Evolutionary conservation across 371 early-diverging fungal genomes (phyloP), one percentile per base, ranked within the genome.

Genomic region (Syncephalastrum monosporum): DNA sequence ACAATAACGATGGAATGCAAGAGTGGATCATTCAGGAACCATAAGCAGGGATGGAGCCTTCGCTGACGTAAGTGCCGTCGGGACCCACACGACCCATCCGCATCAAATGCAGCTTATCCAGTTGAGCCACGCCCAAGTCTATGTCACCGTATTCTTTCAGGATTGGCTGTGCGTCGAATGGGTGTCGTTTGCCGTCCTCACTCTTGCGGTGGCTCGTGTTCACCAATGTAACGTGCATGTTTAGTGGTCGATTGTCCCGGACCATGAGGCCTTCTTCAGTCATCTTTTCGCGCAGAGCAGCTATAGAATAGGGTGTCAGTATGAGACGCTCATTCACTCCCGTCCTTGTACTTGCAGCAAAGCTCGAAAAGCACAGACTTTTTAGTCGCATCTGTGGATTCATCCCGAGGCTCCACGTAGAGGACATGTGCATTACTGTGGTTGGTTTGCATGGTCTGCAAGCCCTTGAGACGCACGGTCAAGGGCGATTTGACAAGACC

Each of bases 21-120:
- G 2, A 21, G 21, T 21, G 21, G 21, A 21, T 2, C 21, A 21
- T 21, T 21, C 21, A 33, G 38, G 38, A 8, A 33, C 38, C 8
- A 10, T 33, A 33, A 10, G 38, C 38, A 19, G 54, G n/a, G 41
- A 67, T 69, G 21, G 63, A 65, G 14, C 70, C 74, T 57, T 69
- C 64, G 50, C 70, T 74, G 6, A 63, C 38, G 47, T 74, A 74
- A 21, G 72, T 71, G 4, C 50, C 50, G 5, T 57, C 66, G 14
- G 63, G 61, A 1, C 65, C 64, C 15, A 50, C 56, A 8, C 55
- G 50, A 12, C 70, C 70, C 70, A 74, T 69, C 42, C 67, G 61
- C 74, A 74, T 74, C 21, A 74, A 41, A 55, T 70, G 71, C 5
- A 74, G 27, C 49, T 70, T 68, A 51, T 70, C 68, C 13, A 70